Conservation (phyloP, 2,329 filamentous ascomycete species). For the Aureobasidium musti region DNA sequence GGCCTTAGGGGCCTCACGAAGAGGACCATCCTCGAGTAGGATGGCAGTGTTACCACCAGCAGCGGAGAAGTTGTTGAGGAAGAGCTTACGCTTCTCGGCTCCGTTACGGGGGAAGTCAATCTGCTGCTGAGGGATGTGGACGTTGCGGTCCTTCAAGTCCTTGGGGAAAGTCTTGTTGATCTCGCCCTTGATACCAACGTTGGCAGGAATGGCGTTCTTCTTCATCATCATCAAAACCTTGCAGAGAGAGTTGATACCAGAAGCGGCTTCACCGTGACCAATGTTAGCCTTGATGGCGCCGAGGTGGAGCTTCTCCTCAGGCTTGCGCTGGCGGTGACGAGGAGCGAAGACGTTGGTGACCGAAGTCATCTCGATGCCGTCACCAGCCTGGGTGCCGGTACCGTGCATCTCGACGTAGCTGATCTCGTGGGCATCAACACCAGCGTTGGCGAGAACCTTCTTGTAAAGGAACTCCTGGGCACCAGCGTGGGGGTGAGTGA, state of each 20-base stretch:
- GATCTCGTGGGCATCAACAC: conserved; percentile 73
- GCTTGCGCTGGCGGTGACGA: conserved; percentile 51
- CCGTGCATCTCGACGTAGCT: conserved; percentile 89
- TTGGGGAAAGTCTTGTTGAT: conserved; percentile 59
- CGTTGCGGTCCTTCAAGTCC: conserved; percentile 55
- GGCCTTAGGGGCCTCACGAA: conserved; percentile 45
- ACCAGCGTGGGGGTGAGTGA: conserved; percentile 78
- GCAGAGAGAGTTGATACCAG: conserved; percentile 56
- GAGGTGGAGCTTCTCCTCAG: conserved; percentile 55
- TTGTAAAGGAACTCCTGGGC: conserved; percentile 73
- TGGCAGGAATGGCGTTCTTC: conserved; percentile 57
- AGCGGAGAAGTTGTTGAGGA: conserved; percentile 58
- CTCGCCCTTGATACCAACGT: conserved; percentile 58
- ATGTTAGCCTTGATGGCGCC: conserved; percentile 59
- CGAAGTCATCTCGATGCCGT: conserved; percentile 78
- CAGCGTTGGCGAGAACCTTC: conserved; percentile 69
- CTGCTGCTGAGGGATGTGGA: conserved; percentile 53
- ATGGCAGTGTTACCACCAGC: conserved; percentile 57
- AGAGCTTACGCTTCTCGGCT: conserved; percentile 52
- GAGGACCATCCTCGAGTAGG: conserved; percentile 55
- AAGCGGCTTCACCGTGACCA: conserved; percentile 57
- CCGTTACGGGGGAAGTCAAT: conserved; percentile 52
- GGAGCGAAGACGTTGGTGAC: conserved; percentile 67
- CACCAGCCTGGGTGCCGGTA: conserved; percentile 82
- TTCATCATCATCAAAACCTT: conserved; percentile 59